Conservation (phyloP, 352 stramenopile species). For the Pythium rishiriense region DNA sequence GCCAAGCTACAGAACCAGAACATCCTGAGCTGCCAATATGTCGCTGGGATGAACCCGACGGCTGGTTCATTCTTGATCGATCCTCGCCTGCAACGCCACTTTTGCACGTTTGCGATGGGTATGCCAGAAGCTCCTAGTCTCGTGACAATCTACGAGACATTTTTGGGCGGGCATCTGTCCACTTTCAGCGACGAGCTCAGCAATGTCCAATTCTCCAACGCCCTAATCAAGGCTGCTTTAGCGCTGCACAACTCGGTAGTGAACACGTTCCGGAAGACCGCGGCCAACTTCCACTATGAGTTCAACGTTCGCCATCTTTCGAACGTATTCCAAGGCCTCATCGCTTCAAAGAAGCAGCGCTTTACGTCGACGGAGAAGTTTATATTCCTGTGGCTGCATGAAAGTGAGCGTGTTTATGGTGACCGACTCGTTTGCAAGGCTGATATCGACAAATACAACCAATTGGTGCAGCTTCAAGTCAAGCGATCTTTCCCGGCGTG, state of each 20-base stretch:
- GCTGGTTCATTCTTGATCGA: slow-evolving; percentile 94
- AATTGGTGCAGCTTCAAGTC: slow-evolving; percentile 91
- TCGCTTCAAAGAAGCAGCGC: slow-evolving; percentile 91
- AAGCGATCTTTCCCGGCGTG: slow-evolving; percentile 94
- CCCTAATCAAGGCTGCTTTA: slow-evolving; percentile 93
- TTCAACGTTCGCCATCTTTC: slow-evolving; percentile 96
- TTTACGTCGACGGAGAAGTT: slow-evolving; percentile 94
- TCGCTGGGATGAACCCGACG: slow-evolving; percentile 96
- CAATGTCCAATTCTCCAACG: slow-evolving; percentile 85
- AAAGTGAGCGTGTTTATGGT: slow-evolving; percentile 95
- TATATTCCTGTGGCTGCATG: slow-evolving; percentile 94
- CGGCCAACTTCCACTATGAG: slow-evolving; percentile 97
- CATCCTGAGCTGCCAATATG: slow-evolving; percentile 94
- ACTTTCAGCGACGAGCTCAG: slow-evolving; percentile 89
- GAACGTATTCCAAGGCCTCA: slow-evolving; percentile 96
- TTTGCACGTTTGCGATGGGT: slow-evolving; percentile 95
- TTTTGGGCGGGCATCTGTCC: slow-evolving; percentile 92
- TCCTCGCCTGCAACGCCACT: slow-evolving; percentile 94
- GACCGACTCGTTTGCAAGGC: slow-evolving; percentile 92
- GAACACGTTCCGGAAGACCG: slow-evolving; percentile 93
- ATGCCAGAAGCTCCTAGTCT: slow-evolving; percentile 93
- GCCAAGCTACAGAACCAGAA: slow-evolving; percentile 93
- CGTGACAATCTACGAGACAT: slow-evolving; percentile 96
- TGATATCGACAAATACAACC: slow-evolving; percentile 94
- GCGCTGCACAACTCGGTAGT: slow-evolving; percentile 91